These are phyloP conservation scores for Vitis amurensis DNA, from an alignment of 164 flowering plant genomes.

Conservation along the genomic window DNA sequence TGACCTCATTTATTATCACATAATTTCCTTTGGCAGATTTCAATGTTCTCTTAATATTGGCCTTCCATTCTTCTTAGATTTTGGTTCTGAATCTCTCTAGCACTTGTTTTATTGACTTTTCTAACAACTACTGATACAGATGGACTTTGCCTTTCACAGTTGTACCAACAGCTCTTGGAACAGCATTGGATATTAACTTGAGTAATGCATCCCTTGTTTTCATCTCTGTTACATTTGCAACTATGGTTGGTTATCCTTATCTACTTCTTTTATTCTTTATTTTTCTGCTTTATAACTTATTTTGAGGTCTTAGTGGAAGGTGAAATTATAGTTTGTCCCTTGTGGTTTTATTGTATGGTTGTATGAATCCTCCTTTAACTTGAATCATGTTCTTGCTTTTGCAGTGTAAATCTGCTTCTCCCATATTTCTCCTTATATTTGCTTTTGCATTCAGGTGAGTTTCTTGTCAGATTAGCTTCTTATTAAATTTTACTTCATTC, in stretches of 20 bases:
- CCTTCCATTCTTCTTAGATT: not conserved
- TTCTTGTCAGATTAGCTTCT: slow-evolving; percentile 7
- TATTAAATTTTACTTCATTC: not conserved
- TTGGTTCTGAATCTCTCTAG: not conserved
- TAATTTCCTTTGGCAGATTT: too few relatives aligned
- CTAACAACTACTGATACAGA: slow-evolving; percentile 75
- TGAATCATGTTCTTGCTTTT: slow-evolving; percentile 13
- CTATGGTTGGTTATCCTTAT: slow-evolving; percentile 71
- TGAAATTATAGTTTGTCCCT: not conserved
- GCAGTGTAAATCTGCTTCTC: slow-evolving; percentile 99
- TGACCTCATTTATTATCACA: too few relatives aligned
- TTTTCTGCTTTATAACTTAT: not conserved
- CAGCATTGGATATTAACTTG: slow-evolving; percentile 92
- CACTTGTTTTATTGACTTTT: slow-evolving; percentile 46
- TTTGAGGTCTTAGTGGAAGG: not conserved
- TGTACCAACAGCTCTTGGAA: slow-evolving; percentile 96
- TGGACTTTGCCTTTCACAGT: slow-evolving; percentile 93
- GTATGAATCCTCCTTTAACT: not conserved
- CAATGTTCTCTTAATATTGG: not conserved
- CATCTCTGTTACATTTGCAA: slow-evolving; percentile 98
- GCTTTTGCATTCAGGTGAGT: slow-evolving; percentile 98
- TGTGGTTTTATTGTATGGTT: not conserved
- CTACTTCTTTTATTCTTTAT: not conserved
- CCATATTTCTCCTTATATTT: slow-evolving; percentile 93
- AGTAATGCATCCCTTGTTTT: slow-evolving; percentile 98